Conservation (phyloP, 371 early-diverging fungal genomes). For the Mortierella sp. region DNA sequence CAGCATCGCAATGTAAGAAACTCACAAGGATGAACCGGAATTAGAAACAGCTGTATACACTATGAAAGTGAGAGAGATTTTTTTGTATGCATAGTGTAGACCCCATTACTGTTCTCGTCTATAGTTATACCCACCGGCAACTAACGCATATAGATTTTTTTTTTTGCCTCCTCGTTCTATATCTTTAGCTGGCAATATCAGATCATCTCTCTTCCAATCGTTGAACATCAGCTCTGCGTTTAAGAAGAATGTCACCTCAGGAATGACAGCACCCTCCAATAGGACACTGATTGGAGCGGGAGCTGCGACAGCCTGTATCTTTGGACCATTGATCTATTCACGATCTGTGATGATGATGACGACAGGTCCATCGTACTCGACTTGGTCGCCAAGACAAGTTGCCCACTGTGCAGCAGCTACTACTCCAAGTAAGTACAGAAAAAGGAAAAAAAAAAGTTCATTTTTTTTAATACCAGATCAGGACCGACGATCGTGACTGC, state of each 20-base stretch:
- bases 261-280: neutral
- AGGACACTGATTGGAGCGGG: conserved; percentile 9
- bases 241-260: neutral
- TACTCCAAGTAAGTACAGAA: conserved; percentile 2
- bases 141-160: neutral
- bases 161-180: neutral
- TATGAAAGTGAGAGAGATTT: too few relatives aligned
- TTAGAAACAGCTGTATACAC: neutral
- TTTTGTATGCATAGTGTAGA: too few relatives aligned
- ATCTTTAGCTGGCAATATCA: neutral
- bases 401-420: conserved; percentile 20
- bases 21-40: neutral
- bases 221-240: conserved; percentile 6
- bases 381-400: neutral
- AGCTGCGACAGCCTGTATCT: conserved; percentile 14
- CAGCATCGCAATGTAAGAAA: conserved; percentile 3
- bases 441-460: too few relatives aligned
- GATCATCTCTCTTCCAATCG: conserved; percentile 1
- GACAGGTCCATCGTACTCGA: neutral
- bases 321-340: conserved; percentile 16
- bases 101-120: too few relatives aligned
- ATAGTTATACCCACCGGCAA: too few relatives aligned
- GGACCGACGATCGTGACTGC: too few relatives aligned
- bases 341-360: conserved; percentile 1
- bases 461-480: too few relatives aligned